Percentiles rank a stretch among this genome's conserved stretches.
Evolutionary conservation across 768 basidiomycete species (phyloP).

Genomic region (Kwoniella sp.): DNA sequence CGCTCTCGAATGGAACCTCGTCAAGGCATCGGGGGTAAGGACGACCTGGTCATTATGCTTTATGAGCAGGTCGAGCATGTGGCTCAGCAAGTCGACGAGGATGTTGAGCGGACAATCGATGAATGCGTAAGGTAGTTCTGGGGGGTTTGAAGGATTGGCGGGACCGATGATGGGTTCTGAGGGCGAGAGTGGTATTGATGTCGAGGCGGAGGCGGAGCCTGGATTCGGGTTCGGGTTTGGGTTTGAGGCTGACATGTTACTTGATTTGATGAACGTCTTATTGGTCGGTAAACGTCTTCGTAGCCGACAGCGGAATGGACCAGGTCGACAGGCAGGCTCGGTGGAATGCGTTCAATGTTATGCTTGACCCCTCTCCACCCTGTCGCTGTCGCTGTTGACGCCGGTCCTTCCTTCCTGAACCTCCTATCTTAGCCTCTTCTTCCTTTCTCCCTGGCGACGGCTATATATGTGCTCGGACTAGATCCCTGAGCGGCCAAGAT

Average conservation of each 20-base stretch:
- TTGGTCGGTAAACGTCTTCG: too few relatives aligned
- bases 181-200: neutral
- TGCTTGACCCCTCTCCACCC: too few relatives aligned
- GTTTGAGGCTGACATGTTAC: neutral
- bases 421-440: too few relatives aligned
- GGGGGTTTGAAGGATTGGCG: slow-evolving; percentile 19
- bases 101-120: slow-evolving; percentile 80
- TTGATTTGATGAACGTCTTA: neutral
- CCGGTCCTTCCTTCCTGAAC: too few relatives aligned
- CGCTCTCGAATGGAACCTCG: slow-evolving; percentile 93
- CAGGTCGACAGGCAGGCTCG: too few relatives aligned
- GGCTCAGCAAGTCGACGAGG: slow-evolving; percentile 86
- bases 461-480: too few relatives aligned
- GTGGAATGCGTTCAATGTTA: too few relatives aligned
- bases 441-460: too few relatives aligned
- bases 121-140: slow-evolving; percentile 71
- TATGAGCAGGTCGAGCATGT: slow-evolving; percentile 95
- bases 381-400: too few relatives aligned
- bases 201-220: neutral
- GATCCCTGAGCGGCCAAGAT: too few relatives aligned
- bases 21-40: slow-evolving; percentile 82
- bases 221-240: neutral
- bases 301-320: too few relatives aligned
- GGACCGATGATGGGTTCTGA: slow-evolving; percentile 13
- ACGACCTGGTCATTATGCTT: slow-evolving; percentile 95